Percentiles rank a stretch among this genome's conserved stretches.
Evolutionary conservation across 441 rosid genomes (phyloP).

Genomic region (Populus tomentosa): DNA sequence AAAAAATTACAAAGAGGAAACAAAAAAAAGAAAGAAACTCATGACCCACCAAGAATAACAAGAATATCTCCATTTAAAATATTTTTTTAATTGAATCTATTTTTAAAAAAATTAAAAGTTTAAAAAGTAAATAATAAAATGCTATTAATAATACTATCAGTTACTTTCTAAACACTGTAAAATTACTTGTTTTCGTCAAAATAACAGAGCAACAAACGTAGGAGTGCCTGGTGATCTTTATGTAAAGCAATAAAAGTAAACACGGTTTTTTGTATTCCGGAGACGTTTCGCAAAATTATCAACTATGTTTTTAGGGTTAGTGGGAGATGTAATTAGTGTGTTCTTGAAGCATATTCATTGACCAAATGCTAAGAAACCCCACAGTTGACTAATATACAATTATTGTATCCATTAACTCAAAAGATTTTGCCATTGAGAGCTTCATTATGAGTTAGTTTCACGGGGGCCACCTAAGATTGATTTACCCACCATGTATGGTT

Average conservation of each 20-base stretch:
- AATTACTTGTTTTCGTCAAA: background rate
- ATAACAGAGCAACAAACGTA: background rate
- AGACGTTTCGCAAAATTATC: background rate
- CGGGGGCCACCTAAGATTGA: background rate
- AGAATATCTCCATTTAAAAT: too few species aligned
- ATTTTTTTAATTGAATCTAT: too few species aligned
- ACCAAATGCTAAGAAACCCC: slow-evolving; percentile 4
- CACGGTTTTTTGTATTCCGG: background rate
- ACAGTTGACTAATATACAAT: slow-evolving; percentile 16
- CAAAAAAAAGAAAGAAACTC: too few species aligned
- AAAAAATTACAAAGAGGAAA: too few species aligned
- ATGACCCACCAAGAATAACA: too few species aligned
- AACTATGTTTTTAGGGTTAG: background rate
- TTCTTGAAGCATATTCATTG: slow-evolving; percentile 9
- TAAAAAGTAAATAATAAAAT: too few species aligned
- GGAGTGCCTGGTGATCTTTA: background rate
- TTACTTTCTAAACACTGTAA: too few species aligned
- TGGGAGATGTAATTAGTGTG: slow-evolving; percentile 10
- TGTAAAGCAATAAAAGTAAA: background rate
- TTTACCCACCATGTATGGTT: background rate
- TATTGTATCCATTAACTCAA: slow-evolving; percentile 19
- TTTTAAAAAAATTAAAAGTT: too few species aligned
- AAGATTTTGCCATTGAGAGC: slow-evolving; percentile 18
- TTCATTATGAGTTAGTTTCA: slow-evolving; percentile 13
- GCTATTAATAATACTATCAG: too few species aligned